phyloP scores from a whole-genome alignment of 2,329 filamentous ascomycete species.

The Penicillium sp. region DNA sequence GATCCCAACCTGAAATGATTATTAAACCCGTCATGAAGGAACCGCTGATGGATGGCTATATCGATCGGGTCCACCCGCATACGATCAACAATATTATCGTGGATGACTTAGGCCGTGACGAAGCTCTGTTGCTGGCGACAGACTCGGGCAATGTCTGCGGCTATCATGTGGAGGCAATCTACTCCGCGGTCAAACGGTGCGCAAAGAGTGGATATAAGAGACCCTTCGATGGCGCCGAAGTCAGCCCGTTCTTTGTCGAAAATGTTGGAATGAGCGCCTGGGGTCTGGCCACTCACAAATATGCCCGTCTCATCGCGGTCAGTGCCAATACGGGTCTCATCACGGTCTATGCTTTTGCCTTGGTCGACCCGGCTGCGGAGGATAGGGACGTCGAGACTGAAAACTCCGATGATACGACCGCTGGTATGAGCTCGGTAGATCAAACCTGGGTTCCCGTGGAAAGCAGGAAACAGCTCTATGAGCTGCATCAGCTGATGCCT shows the following conservation, averaged over 20 bases:
- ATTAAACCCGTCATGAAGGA: slow-evolving; percentile 49
- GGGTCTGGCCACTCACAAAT: slow-evolving; percentile 81
- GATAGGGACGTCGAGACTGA: slow-evolving; percentile 21
- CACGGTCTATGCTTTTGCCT: slow-evolving; percentile 63
- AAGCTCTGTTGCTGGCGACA: slow-evolving; percentile 69
- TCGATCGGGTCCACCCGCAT: slow-evolving; percentile 60
- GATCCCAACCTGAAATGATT: slow-evolving; percentile 44
- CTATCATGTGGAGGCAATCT: slow-evolving; percentile 65
- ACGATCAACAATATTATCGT: slow-evolving; percentile 71
- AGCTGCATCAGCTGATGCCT: slow-evolving; percentile 34
- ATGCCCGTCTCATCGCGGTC: slow-evolving; percentile 83
- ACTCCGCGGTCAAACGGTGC: slow-evolving; percentile 48
- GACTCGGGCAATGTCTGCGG: slow-evolving; percentile 77
- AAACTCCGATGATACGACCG: slow-evolving; percentile 7
- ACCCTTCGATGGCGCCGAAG: slow-evolving; percentile 37
- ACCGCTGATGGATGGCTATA: slow-evolving; percentile 53
- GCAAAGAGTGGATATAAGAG: slow-evolving; percentile 20
- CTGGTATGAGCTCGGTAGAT: slow-evolving; percentile 11
- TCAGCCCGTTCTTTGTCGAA: slow-evolving; percentile 68
- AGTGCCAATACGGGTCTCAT: slow-evolving; percentile 72
- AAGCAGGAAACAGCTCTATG: slow-evolving; percentile 26
- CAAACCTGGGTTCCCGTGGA: slow-evolving; percentile 42
- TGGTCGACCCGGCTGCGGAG: slow-evolving; percentile 45
- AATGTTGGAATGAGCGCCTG: slow-evolving; percentile 82
- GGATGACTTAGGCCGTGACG: slow-evolving; percentile 69